A percentile compares a stretch with the other conserved stretches of the same genome.
Conservation (phyloP, 148 eudicot genomes). For the Nepenthes gracilis region DNA sequence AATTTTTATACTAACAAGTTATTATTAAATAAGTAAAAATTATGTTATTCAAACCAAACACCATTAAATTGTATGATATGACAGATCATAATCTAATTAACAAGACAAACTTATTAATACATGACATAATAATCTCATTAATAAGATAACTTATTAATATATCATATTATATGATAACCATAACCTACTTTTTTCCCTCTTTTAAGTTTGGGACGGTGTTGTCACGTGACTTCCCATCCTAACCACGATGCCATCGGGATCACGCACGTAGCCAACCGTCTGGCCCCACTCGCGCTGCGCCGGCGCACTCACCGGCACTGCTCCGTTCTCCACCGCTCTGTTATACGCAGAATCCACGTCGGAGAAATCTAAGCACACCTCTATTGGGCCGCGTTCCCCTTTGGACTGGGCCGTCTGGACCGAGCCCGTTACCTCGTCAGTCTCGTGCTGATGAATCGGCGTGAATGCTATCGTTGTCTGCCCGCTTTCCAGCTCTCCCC, state of each 20-base stretch:
- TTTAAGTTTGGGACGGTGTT: background rate
- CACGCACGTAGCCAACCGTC: constrained; percentile 86
- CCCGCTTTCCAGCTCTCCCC: constrained; percentile 92
- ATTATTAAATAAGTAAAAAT: no score
- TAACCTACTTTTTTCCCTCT: no score
- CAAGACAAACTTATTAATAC: no score
- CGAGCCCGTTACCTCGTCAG: constrained; percentile 67
- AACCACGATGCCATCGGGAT: constrained; percentile 64
- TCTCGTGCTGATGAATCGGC: constrained; percentile 78
- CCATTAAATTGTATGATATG: no score
- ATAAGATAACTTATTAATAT: no score
- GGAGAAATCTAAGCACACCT: constrained; percentile 64
- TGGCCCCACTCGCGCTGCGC: constrained; percentile 90
- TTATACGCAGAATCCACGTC: constrained; percentile 86
- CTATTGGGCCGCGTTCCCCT: constrained; percentile 43
- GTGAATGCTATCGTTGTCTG: constrained; percentile 87
- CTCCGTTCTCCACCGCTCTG: constrained; percentile 92
- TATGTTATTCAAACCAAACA: no score
- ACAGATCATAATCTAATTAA: no score
- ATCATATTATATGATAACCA: no score
- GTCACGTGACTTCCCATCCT: constrained; percentile 65
- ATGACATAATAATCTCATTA: no score
- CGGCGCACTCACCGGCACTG: constrained; percentile 57
- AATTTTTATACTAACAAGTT: no score
- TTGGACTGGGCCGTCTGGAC: constrained; percentile 30